Evolutionary conservation across 495 filamentous ascomycete genomes (phyloP), one percentile per base, ranked within the genome.

Genomic region (Lepraria neglecta): DNA sequence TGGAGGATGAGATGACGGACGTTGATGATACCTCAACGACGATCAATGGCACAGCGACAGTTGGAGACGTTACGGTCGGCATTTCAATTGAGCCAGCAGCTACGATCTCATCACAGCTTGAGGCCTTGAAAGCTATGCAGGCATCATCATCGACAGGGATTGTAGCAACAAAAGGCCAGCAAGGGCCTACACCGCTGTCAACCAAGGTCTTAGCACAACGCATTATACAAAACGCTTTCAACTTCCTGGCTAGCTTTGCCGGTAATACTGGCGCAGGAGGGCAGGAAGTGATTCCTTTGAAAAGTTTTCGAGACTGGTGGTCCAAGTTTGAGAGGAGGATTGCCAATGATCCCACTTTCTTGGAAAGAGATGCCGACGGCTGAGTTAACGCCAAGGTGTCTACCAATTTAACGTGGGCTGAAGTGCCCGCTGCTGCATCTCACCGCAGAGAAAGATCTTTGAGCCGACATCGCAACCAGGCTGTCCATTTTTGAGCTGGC

Each of bases 271-370:
- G 61, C 11, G 64, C 67, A 19, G 78, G 75, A 42, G 88, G 82
- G 12, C 80, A 87, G 54, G 92, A 97, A 70, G 84, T 95, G 14
- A 88, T 99, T 27, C 90, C 95, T 40, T 70, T 99, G 58, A 89
- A 86, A 75, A 87, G 86, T 14, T 97, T 99, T 73, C 85, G 88
- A 70, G 91, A 96, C 58, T 99, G 95, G 94, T 99, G 94, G 94
- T 78, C 74, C 55, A 97, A 96, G 74, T 99, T 99, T 77, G 94
- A 99, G 83, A 82, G 82, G 44, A 87, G 83, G 73, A 79, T 97
- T 33, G 86, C 91, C 70, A 76, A 81, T 59, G 94, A 99, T 77
- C 95, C 95, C 3, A 76, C 82, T 9, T 97, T 97, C 73, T 76
- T 99, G 66, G 92, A 97, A 72, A 82, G 89, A 68, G 88, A 87